Percentiles rank a stretch among this genome's conserved stretches.
phyloP scores from a whole-genome alignment of 192 early-diverging fungal genomes.

The Coemansia guatemalensis region DNA sequence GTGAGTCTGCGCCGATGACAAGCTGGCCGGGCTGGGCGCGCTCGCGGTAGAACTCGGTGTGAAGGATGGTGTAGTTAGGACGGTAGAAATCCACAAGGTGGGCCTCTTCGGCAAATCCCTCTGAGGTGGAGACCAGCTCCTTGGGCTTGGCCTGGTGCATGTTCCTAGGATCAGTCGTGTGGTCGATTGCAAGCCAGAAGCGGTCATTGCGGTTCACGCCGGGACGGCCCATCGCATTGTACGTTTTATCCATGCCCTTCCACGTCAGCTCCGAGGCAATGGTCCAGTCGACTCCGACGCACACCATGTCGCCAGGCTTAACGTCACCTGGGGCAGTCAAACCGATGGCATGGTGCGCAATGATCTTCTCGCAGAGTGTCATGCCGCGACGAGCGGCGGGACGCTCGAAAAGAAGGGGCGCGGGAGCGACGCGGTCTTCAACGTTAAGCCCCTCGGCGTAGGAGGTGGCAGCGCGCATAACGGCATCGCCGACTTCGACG shows the following conservation, averaged over 20 bases:
- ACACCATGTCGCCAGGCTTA: constrained; percentile 77
- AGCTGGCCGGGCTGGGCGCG: constrained; percentile 79
- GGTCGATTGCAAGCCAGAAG: constrained; percentile 81
- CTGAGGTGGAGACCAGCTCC: constrained; percentile 65
- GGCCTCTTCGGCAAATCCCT: constrained; percentile 68
- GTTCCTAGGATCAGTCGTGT: constrained; percentile 75
- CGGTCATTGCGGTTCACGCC: constrained; percentile 74
- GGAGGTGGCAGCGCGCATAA: constrained; percentile 67
- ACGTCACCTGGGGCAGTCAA: constrained; percentile 65
- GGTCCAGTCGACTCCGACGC: constrained; percentile 81
- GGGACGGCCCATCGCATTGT: constrained; percentile 74
- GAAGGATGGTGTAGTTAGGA: constrained; percentile 78
- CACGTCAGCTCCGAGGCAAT: constrained; percentile 80
- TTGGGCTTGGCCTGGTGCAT: constrained; percentile 69
- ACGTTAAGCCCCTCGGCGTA: constrained; percentile 62
- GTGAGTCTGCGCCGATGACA: constrained; percentile 80
- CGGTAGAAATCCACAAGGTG: constrained; percentile 70
- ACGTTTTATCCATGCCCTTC: constrained; percentile 86
- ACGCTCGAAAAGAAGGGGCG: constrained; percentile 48
- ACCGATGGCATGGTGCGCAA: constrained; percentile 73
- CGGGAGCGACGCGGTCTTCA: constrained; percentile 50
- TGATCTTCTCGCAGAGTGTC: constrained; percentile 78
- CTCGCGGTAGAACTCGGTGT: constrained; percentile 83
- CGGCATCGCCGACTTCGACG: constrained; percentile 89
- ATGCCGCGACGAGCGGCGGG: constrained; percentile 62